Evolutionary conservation across 1,139 yeast species (phyloP).

Genomic region (Fermentozyma sake): DNA sequence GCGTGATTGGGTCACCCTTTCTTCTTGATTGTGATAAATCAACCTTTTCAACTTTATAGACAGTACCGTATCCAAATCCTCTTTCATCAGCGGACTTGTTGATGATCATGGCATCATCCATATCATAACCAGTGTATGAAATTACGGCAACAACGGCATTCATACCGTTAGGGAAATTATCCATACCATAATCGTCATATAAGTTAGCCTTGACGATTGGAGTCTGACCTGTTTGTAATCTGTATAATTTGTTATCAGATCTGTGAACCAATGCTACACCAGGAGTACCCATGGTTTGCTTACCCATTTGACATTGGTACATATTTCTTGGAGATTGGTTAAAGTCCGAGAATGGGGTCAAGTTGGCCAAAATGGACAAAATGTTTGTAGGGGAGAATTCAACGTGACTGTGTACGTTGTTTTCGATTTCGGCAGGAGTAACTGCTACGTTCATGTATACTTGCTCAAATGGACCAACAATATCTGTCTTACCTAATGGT

Average conservation of each 20-base stretch:
- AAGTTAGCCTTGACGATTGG: conserved; percentile 93
- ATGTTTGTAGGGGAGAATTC: conserved; percentile 95
- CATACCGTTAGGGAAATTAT: conserved; percentile 96
- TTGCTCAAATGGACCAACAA: conserved; percentile 96
- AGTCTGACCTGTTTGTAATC: conserved; percentile 93
- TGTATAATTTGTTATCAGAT: conserved; percentile 90
- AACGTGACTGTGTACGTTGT: conserved; percentile 81
- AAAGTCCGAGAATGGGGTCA: conserved; percentile 97
- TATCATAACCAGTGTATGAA: conserved; percentile 98
- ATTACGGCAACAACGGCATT: conserved; percentile 98
- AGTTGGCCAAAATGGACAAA: conserved; percentile 86
- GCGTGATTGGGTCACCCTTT: conserved; percentile 92
- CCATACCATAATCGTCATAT: conserved; percentile 96
- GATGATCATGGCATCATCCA: conserved; percentile 99
- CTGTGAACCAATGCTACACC: conserved; percentile 92
- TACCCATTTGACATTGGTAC: conserved; percentile 99
- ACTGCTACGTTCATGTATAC: conserved; percentile 96
- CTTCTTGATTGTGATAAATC: conserved; percentile 76
- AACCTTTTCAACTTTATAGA: conserved; percentile 88
- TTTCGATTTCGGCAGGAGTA: conserved; percentile 85
- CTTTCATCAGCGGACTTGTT: conserved; percentile 96
- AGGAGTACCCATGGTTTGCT: conserved; percentile 99
- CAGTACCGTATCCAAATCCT: conserved; percentile 97
- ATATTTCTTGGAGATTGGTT: conserved; percentile 99
- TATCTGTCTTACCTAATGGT: conserved; percentile 77